phyloP scores from a whole-genome alignment of 495 filamentous ascomycete species.

The Aspergillus incahuasiensis region DNA sequence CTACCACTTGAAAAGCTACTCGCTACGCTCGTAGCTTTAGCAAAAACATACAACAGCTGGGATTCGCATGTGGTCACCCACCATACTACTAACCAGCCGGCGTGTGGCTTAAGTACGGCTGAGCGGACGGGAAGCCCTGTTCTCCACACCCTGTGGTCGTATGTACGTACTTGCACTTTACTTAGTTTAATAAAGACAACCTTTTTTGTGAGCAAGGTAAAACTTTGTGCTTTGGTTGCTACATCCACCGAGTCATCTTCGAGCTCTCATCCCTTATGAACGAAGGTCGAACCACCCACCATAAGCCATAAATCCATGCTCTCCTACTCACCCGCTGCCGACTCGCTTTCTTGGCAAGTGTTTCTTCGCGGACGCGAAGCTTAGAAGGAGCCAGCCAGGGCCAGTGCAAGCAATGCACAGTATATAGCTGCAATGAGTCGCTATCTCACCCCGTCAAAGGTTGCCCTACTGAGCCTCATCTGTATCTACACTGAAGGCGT shows the following conservation, averaged over 20 bases:
- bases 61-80: constrained; percentile 14
- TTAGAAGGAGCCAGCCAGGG: not conserved
- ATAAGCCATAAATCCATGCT: not conserved
- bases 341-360: not conserved
- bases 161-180: not conserved
- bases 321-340: not conserved
- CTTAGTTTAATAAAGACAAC: not conserved
- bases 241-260: not conserved
- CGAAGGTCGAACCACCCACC: not conserved
- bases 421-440: constrained; percentile 54
- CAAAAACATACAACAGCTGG: constrained; percentile 12
- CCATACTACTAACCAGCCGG: constrained; percentile 10
- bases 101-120: constrained; percentile 16
- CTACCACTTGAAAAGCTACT: too few relatives aligned
- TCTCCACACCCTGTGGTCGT: constrained; percentile 16
- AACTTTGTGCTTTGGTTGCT: not conserved
- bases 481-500: constrained; percentile 71
- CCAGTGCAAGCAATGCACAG: constrained; percentile 1
- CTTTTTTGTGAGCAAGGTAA: not conserved
- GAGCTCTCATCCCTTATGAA: not conserved
- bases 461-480: constrained; percentile 75
- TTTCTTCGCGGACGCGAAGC: not conserved
- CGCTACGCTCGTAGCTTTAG: too few relatives aligned
- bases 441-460: constrained; percentile 79
- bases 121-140: constrained; percentile 16